These are phyloP conservation scores for Knoxia roxburghii DNA, from an alignment of 257 asterid genomes.

Conservation along the genomic window DNA sequence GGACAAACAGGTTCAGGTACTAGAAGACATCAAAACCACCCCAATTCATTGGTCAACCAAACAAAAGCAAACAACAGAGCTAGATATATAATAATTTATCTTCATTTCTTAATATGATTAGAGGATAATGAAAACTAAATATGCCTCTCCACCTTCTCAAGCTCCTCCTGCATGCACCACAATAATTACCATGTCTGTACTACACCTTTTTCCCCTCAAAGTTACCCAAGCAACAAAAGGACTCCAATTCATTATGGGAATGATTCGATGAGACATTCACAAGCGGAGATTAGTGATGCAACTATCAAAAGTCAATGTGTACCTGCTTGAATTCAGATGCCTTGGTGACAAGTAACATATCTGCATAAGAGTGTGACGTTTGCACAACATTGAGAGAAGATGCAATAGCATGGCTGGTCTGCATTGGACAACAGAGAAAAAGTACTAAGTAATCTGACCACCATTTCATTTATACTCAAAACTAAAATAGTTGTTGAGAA, in stretches of 20 bases:
- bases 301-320: not conserved
- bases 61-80: not conserved
- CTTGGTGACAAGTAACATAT: slow-evolving; percentile 61
- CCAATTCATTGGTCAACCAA: not conserved
- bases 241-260: not conserved
- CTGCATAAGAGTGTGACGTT: slow-evolving; percentile 83
- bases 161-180: not conserved
- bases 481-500: not conserved
- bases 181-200: not conserved
- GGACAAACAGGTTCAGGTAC: not conserved
- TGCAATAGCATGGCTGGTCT: slow-evolving; percentile 77
- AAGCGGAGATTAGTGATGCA: not conserved
- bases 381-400: slow-evolving; percentile 77
- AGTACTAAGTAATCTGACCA: slow-evolving; percentile 8
- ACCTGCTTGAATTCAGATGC: slow-evolving; percentile 89
- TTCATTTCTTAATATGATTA: not conserved
- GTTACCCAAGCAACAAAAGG: not conserved
- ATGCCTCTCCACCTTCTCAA: not conserved
- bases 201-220: slow-evolving; percentile 2
- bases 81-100: not conserved
- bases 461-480: slow-evolving; percentile 1
- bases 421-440: slow-evolving; percentile 28
- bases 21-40: not conserved
- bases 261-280: not conserved
- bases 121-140: not conserved